Evolutionary conservation across 495 filamentous ascomycete species (phyloP).

Genomic region (Aspergillus nidulans): DNA sequence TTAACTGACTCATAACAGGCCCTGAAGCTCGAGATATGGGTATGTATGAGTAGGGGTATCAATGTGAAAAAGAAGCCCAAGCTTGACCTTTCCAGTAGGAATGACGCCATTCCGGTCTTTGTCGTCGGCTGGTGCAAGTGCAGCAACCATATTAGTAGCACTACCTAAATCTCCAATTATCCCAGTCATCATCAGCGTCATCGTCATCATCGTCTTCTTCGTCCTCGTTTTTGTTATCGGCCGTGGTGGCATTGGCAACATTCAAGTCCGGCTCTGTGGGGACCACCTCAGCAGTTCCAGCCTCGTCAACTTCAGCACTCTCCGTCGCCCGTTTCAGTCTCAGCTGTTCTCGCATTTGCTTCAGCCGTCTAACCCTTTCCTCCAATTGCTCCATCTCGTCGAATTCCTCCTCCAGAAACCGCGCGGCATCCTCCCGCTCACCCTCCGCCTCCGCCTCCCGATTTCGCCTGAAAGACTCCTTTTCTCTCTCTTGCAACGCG

Average conservation of each 20-base stretch:
- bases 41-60: slow-evolving; percentile 38
- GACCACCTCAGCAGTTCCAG: slow-evolving; percentile 1
- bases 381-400: slow-evolving; percentile 93
- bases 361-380: slow-evolving; percentile 68
- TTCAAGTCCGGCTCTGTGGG: slow-evolving; percentile 17
- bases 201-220: slow-evolving; percentile 52
- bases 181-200: slow-evolving; percentile 56
- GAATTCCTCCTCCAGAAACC: slow-evolving; percentile 80
- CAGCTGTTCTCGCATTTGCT: slow-evolving; percentile 62
- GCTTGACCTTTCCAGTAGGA: slow-evolving; percentile 24
- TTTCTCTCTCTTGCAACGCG: slow-evolving; percentile 57
- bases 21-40: slow-evolving; percentile 11
- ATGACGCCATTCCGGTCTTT: slow-evolving; percentile 21
- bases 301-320: slow-evolving; percentile 28
- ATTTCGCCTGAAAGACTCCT: slow-evolving; percentile 35
- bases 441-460: slow-evolving; percentile 66
- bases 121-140: slow-evolving; percentile 1
- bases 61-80: slow-evolving; percentile 26
- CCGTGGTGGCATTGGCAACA: slow-evolving; percentile 16
- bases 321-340: slow-evolving; percentile 40
- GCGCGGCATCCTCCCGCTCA: slow-evolving; percentile 80
- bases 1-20: slow-evolving; percentile 10
- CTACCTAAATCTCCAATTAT: slow-evolving; percentile 63
- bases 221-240: slow-evolving; percentile 36
- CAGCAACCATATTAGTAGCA: slow-evolving; percentile 9